Evolutionary conservation across 441 rosid species (phyloP).

Genomic region (Croton laevigatus): DNA sequence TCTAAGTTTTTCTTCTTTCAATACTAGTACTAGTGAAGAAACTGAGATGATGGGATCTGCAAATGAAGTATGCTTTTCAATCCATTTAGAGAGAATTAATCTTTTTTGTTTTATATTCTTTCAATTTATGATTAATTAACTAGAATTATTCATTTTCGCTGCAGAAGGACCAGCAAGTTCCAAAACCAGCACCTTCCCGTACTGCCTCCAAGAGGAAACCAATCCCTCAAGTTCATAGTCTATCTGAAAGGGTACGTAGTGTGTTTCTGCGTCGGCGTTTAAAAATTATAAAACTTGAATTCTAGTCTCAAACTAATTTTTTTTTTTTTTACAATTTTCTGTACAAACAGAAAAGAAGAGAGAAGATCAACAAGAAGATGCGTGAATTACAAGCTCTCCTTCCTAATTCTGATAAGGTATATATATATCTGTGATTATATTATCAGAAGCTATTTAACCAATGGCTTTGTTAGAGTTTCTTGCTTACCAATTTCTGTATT

Average conservation of each 20-base stretch:
- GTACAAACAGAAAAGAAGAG: conserved; percentile 61
- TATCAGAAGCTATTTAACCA: background rate
- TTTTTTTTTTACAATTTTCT: background rate
- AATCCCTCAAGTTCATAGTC: conserved; percentile 57
- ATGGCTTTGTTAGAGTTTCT: background rate
- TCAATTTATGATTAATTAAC: background rate
- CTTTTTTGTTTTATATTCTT: background rate
- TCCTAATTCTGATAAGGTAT: conserved; percentile 80
- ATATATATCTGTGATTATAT: background rate
- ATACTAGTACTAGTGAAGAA: conserved; percentile 31
- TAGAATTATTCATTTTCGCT: conserved; percentile 9
- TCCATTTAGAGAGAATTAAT: too few species aligned
- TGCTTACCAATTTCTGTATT: background rate
- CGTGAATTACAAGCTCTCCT: conserved; percentile 70
- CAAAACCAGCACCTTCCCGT: conserved; percentile 33
- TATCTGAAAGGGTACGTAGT: conserved; percentile 59
- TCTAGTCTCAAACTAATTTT: background rate
- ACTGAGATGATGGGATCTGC: conserved; percentile 19
- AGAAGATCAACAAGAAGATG: conserved; percentile 85
- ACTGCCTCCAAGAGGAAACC: conserved; percentile 44
- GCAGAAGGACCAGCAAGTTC: conserved; percentile 42
- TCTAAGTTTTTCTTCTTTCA: conserved; percentile 17
- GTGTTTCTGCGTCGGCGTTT: too few species aligned
- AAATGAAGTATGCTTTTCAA: conserved; percentile 33
- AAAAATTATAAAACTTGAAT: background rate